Percentiles rank a stretch among this genome's conserved stretches.
These are phyloP conservation scores for Nicotiana tabacum DNA, from an alignment of 257 asterid genomes.

Conservation along the genomic window DNA sequence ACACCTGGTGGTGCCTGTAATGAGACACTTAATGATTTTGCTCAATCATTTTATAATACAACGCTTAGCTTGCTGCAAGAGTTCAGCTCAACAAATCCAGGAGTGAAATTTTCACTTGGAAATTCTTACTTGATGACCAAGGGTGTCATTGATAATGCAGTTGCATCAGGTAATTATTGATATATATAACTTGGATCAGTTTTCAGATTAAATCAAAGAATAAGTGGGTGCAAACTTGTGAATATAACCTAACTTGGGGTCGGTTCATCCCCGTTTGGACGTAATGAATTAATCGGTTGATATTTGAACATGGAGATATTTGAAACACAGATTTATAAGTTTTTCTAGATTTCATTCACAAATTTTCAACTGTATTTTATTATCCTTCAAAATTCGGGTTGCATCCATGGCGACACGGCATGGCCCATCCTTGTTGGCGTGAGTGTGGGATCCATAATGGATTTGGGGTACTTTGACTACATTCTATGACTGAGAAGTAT, in stretches of 20 bases:
- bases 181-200: neutral
- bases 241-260: neutral
- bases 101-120: slow-evolving; percentile 45
- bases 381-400: too few species aligned
- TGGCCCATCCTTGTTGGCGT: too few species aligned
- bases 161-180: slow-evolving; percentile 12
- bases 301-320: neutral
- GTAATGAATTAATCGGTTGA: neutral
- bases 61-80: slow-evolving; percentile 22
- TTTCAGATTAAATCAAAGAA: neutral
- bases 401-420: too few species aligned
- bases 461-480: too few species aligned
- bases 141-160: slow-evolving; percentile 31
- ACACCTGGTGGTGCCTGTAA: slow-evolving; percentile 26
- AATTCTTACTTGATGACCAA: slow-evolving; percentile 39
- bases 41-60: slow-evolving; percentile 33
- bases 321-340: too few species aligned
- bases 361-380: too few species aligned
- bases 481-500: too few species aligned
- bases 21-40: slow-evolving; percentile 26
- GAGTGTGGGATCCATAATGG: too few species aligned
- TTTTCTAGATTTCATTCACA: neutral
- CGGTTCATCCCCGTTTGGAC: neutral
- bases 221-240: neutral
- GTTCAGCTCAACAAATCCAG: slow-evolving; percentile 33